Evolutionary conservation across 1,284 basidiomycete genomes (phyloP).

Genomic region (Cryptococcus neoformans): DNA sequence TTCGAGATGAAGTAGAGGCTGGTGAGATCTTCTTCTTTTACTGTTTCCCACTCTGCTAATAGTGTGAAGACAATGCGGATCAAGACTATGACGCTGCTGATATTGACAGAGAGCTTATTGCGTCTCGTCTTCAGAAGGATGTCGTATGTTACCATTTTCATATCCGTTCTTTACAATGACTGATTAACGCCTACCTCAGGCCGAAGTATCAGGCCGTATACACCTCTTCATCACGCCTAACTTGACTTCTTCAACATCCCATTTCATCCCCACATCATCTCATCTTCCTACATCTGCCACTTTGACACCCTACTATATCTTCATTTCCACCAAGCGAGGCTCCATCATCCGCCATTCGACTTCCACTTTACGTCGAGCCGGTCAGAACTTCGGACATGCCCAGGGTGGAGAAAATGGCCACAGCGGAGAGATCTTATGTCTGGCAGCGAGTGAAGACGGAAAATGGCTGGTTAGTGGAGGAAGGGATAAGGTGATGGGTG

Average conservation of each 20-base stretch:
- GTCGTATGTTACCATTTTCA: conserved; percentile 55
- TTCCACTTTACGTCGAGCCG: conserved; percentile 40
- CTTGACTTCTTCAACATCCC: conserved; percentile 10
- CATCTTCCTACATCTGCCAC: conserved; percentile 24
- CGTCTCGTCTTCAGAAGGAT: conserved; percentile 82
- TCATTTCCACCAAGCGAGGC: conserved; percentile 81
- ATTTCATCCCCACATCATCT: conserved; percentile 31
- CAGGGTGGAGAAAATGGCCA: conserved; percentile 62
- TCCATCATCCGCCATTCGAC: conserved; percentile 78
- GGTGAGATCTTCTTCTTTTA: conserved; percentile 54
- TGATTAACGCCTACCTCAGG: conserved; percentile 18
- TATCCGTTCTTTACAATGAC: neutral
- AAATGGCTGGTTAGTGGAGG: conserved; percentile 83
- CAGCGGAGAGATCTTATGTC: conserved; percentile 74
- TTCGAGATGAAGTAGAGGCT: conserved; percentile 63
- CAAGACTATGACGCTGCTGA: conserved; percentile 91
- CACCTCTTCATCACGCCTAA: conserved; percentile 33
- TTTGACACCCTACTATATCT: conserved; percentile 55
- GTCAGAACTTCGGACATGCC: conserved; percentile 52
- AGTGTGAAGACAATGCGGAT: conserved; percentile 49
- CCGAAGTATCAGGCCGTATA: conserved; percentile 46
- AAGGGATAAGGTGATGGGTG: conserved; percentile 70
- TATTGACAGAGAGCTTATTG: conserved; percentile 87
- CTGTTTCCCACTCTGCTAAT: conserved; percentile 1
- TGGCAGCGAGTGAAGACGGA: conserved; percentile 84